Conservation (phyloP, 164 flowering plant genomes). For the Protea cynaroides region DNA sequence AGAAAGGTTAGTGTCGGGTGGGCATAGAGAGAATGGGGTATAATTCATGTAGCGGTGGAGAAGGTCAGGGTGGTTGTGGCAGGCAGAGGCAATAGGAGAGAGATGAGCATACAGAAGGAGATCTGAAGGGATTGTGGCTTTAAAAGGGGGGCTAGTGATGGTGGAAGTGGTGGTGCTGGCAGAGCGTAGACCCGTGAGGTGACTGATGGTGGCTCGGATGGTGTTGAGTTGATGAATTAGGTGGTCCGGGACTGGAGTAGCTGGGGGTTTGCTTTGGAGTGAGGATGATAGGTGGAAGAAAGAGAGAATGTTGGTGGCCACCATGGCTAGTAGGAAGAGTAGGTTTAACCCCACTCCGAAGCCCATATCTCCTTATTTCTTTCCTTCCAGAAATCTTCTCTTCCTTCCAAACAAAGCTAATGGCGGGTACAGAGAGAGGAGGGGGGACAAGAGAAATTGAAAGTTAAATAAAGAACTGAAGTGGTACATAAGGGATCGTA, state of each 20-base stretch:
- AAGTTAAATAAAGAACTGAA: too few species aligned
- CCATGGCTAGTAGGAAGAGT: slow-evolving; percentile 81
- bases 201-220: slow-evolving; percentile 88
- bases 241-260: slow-evolving; percentile 63
- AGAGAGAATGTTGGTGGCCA: slow-evolving; percentile 91
- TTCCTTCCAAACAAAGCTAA: background rate
- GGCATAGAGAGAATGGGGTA: slow-evolving; percentile 69
- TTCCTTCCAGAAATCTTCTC: slow-evolving; percentile 2
- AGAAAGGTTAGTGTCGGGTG: slow-evolving; percentile 46
- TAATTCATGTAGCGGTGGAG: slow-evolving; percentile 80
- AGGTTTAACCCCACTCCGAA: slow-evolving; percentile 74
- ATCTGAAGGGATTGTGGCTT: slow-evolving; percentile 45
- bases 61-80: slow-evolving; percentile 67
- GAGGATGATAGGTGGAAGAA: slow-evolving; percentile 91
- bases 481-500: too few species aligned
- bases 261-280: slow-evolving; percentile 32
- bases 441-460: too few species aligned
- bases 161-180: slow-evolving; percentile 16
- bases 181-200: slow-evolving; percentile 55
- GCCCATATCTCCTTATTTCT: slow-evolving; percentile 28
- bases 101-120: slow-evolving; percentile 66
- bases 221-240: slow-evolving; percentile 73
- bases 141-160: slow-evolving; percentile 7
- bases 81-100: slow-evolving; percentile 79
- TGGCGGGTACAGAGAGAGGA: background rate